Evolutionary conservation across 192 early-diverging fungal species (phyloP).

Genomic region (Podila epigama): DNA sequence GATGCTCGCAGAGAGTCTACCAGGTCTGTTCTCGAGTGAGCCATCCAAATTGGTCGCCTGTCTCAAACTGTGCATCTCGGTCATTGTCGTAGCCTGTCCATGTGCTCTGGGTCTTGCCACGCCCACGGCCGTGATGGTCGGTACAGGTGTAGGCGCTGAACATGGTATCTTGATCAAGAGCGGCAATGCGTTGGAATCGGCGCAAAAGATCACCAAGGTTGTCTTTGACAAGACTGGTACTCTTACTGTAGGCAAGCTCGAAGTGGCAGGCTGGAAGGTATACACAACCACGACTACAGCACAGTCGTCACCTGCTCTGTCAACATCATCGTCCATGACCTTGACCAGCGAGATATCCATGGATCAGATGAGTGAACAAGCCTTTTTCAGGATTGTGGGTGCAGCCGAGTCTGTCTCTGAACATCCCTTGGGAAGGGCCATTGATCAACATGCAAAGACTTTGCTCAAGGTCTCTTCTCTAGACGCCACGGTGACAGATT

Average conservation of each 20-base stretch:
- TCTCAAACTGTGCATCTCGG: slow-evolving; percentile 90
- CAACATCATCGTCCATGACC: neutral
- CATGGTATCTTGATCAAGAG: slow-evolving; percentile 97
- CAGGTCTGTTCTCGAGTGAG: slow-evolving; percentile 51
- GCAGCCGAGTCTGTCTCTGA: slow-evolving; percentile 85
- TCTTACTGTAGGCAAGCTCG: slow-evolving; percentile 78
- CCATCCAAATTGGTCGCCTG: slow-evolving; percentile 79
- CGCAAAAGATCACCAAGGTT: slow-evolving; percentile 81
- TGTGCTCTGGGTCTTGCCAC: slow-evolving; percentile 96
- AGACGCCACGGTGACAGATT: slow-evolving; percentile 59
- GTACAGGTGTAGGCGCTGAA: slow-evolving; percentile 95
- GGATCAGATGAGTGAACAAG: slow-evolving; percentile 51
- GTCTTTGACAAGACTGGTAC: slow-evolving; percentile 99
- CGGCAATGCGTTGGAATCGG: slow-evolving; percentile 83
- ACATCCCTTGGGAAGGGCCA: slow-evolving; percentile 89
- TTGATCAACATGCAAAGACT: slow-evolving; percentile 66
- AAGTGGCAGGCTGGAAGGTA: slow-evolving; percentile 62
- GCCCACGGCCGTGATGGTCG: slow-evolving; percentile 98
- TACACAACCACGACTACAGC: slow-evolving; percentile 2
- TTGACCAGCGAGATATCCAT: slow-evolving; percentile 9
- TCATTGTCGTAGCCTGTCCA: slow-evolving; percentile 96
- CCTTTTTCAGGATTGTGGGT: slow-evolving; percentile 71
- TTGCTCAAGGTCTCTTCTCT: slow-evolving; percentile 44
- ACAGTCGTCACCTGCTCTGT: neutral
- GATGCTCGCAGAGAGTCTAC: slow-evolving; percentile 42